Evolutionary conservation across 129 eudicot genomes (phyloP).

Genomic region (Flaveria linearis): DNA sequence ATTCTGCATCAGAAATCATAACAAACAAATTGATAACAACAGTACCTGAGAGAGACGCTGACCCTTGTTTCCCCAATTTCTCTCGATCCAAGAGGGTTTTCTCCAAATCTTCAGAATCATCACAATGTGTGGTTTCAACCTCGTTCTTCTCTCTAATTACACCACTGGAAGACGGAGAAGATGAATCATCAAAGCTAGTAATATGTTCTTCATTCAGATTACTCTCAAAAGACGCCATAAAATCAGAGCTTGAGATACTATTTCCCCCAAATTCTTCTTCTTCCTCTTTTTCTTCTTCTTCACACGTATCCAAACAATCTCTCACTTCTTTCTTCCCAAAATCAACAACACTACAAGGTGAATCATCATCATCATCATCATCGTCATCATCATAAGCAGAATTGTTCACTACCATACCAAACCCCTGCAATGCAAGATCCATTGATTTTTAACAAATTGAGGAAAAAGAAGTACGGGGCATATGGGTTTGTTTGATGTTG

Average conservation of each 20-base stretch:
- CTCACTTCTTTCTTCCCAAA: constrained; percentile 29
- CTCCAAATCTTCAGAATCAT: constrained; percentile 32
- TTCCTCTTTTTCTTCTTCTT: constrained; percentile 20
- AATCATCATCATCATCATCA: constrained; percentile 17
- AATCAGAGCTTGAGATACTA: constrained; percentile 55
- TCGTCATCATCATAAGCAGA: constrained; percentile 43
- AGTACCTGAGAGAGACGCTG: constrained; percentile 58
- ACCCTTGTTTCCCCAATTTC: constrained; percentile 51
- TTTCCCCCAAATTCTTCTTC: constrained; percentile 43
- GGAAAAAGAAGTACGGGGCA: constrained; percentile 12
- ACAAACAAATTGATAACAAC: neutral
- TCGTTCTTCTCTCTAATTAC: constrained; percentile 38
- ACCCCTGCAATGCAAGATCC: constrained; percentile 46
- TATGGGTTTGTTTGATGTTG: constrained; percentile 34
- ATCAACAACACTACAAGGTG: constrained; percentile 42
- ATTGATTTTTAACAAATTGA: constrained; percentile 7
- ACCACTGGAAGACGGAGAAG: constrained; percentile 51
- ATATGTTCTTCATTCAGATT: constrained; percentile 43
- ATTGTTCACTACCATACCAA: constrained; percentile 61
- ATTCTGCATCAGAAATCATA: neutral
- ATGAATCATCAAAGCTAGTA: constrained; percentile 50
- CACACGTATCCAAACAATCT: constrained; percentile 36
- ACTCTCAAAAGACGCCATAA: constrained; percentile 40
- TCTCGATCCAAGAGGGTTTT: constrained; percentile 38
- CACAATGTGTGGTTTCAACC: constrained; percentile 33